These are phyloP conservation scores for Trametes sanguinea DNA, from an alignment of 768 basidiomycete species.

Conservation along the genomic window DNA sequence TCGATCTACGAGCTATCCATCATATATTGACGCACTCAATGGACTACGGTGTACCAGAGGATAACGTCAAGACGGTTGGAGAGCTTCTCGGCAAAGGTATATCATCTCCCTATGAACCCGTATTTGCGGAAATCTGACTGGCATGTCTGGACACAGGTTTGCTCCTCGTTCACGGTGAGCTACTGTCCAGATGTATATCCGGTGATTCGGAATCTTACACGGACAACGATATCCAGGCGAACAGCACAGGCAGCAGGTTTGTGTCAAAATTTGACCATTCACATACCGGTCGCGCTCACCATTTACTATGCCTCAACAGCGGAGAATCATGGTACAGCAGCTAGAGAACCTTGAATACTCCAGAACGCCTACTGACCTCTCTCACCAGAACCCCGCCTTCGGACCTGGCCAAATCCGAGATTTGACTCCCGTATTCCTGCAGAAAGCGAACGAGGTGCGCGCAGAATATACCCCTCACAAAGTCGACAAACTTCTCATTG, in stretches of 20 bases:
- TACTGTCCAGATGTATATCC: too few species aligned
- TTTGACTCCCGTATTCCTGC: slow-evolving; percentile 55
- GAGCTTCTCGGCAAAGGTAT: not conserved
- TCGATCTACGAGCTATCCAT: slow-evolving; percentile 62
- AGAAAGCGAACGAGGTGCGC: slow-evolving; percentile 52
- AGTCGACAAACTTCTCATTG: not conserved
- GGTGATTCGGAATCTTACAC: too few species aligned
- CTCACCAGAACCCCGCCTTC: slow-evolving; percentile 62
- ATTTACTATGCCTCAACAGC: not conserved
- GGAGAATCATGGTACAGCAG: slow-evolving; percentile 34
- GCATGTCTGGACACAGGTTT: not conserved
- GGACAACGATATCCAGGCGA: not conserved
- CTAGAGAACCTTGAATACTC: not conserved
- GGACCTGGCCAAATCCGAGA: slow-evolving; percentile 59
- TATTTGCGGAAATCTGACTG: not conserved
- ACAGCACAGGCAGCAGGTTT: not conserved
- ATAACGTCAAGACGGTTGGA: slow-evolving; percentile 27
- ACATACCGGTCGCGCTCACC: too few species aligned
- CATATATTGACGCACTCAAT: slow-evolving; percentile 61
- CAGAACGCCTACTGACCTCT: not conserved
- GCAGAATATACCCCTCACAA: not conserved
- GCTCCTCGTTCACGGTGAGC: not conserved
- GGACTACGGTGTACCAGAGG: slow-evolving; percentile 57
- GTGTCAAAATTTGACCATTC: not conserved
- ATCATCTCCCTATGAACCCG: not conserved